Base-by-base conservation (phyloP, 2,329 filamentous ascomycete species). In the Dothidotthia symphoricarpi region DNA sequence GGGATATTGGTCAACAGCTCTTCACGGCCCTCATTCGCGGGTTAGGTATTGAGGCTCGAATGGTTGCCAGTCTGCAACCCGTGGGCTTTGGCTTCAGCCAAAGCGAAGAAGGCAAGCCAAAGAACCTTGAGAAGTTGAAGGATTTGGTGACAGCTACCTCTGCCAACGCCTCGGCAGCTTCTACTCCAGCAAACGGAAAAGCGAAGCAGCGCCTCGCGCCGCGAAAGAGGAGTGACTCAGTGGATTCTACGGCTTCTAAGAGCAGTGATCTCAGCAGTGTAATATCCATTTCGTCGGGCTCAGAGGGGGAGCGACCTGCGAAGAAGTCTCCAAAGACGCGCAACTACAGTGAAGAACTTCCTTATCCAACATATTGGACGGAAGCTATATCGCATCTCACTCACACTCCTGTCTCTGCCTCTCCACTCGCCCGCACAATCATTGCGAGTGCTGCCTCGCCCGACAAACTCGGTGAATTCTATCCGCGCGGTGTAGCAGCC, bases 81-180 rank as follows among this genome's bases (percentile, higher is more conserved):
- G 69, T 88, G 15, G 93, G 93, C 0, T 95, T 94, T 64, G 89
- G 89, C 2, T 97, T 88, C 83, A 94, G 81, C 44, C 94, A 91
- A 63, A 69, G 77, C 9, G 93, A 98, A 66, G 86, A 93, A 34
- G 87, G 85, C 4, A 78, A 80, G 10, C 57, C 73, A 7, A 65
- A 61, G 51, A 77, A 58, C 25, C 28, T 63, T 9, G 45, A 54
- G 8, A 60, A 50, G 17, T 29, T 57, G 30, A 51, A 54, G 17
- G 41, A 45, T 2, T 33, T 36, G 3, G 11, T 29, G 2, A 48
- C 49, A 16, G 4, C 3, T 17, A 9, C 31, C 2, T 10, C 24
- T 30, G 13, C 9, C 1, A 31, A 39, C 6, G 17, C 24, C 1
- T n/a, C 33, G 3, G 17, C 33, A 5, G 46, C 38, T 16, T 3